These are phyloP conservation scores for Deinandra increscens DNA, from an alignment of 129 eudicot genomes.

Conservation along the genomic window DNA sequence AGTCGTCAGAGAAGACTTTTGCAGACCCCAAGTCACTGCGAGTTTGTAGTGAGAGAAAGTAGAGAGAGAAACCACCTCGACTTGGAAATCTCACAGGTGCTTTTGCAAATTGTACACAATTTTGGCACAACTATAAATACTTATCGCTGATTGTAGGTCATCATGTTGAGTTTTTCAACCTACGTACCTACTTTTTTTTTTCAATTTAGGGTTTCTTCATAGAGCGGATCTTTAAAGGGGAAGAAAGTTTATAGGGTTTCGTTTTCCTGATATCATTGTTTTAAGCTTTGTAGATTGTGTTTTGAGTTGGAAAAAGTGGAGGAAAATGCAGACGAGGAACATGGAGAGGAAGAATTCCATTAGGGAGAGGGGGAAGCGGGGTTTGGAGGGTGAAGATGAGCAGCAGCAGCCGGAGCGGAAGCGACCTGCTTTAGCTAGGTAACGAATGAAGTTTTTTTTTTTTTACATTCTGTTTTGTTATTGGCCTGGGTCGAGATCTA, in stretches of 20 bases:
- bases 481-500: slow-evolving; percentile 27
- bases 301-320: slow-evolving; percentile 25
- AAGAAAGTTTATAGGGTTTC: slow-evolving; percentile 13
- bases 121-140: slow-evolving; percentile 4
- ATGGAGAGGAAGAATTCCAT: slow-evolving; percentile 89
- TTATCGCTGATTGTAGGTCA: slow-evolving; percentile 6
- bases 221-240: slow-evolving; percentile 25
- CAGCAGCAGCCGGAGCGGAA: slow-evolving; percentile 80
- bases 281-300: slow-evolving; percentile 37
- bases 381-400: slow-evolving; percentile 64
- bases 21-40: slow-evolving; percentile 12
- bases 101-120: neutral
- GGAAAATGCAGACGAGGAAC: slow-evolving; percentile 78
- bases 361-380: slow-evolving; percentile 74
- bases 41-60: slow-evolving; percentile 20
- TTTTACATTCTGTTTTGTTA: neutral
- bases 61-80: slow-evolving; percentile 9
- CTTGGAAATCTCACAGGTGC: slow-evolving; percentile 20
- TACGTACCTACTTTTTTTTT: neutral
- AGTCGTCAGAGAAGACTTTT: slow-evolving; percentile 35
- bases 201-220: slow-evolving; percentile 21
- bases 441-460: neutral
- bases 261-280: neutral
- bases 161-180: neutral
- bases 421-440: slow-evolving; percentile 98